phyloP scores from a whole-genome alignment of 2,329 filamentous ascomycete genomes.

The Paecilomyces sp. region DNA sequence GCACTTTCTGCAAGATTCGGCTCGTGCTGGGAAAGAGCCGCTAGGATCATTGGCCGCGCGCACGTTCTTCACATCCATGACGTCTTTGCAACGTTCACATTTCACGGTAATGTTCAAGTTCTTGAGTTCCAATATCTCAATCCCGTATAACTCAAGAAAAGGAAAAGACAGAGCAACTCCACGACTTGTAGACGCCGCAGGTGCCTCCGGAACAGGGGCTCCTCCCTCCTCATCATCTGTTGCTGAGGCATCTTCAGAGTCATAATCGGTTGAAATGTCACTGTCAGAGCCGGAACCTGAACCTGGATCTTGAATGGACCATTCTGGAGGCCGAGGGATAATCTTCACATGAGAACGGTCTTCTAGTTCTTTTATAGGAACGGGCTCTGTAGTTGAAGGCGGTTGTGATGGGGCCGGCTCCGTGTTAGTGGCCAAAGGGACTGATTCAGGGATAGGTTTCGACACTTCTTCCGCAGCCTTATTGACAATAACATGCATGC shows the following conservation, averaged over 20 bases:
- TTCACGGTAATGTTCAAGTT: slow-evolving; percentile 64
- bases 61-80: slow-evolving; percentile 61
- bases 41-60: slow-evolving; percentile 44
- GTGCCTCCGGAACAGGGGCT: slow-evolving; percentile 23
- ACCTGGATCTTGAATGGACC: slow-evolving; percentile 41
- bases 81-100: slow-evolving; percentile 70
- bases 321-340: slow-evolving; percentile 72
- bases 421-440: slow-evolving; percentile 5
- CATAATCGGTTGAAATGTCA: slow-evolving; percentile 37
- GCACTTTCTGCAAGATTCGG: slow-evolving; percentile 50
- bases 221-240: slow-evolving; percentile 39
- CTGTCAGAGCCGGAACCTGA: slow-evolving; percentile 24
- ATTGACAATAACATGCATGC: slow-evolving; percentile 60
- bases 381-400: slow-evolving; percentile 8
- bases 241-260: slow-evolving; percentile 35
- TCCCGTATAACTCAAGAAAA: slow-evolving; percentile 65
- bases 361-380: slow-evolving; percentile 15
- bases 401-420: slow-evolving; percentile 8
- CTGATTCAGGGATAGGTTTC: slow-evolving; percentile 4
- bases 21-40: slow-evolving; percentile 31
- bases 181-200: slow-evolving; percentile 46
- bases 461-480: slow-evolving; percentile 33
- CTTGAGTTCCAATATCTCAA: slow-evolving; percentile 66
- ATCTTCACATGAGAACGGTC: slow-evolving; percentile 61
- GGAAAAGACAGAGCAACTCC: slow-evolving; percentile 77